Evolutionary conservation across 2,329 filamentous ascomycete species (phyloP).

Genomic region (Diaporthe sp.): DNA sequence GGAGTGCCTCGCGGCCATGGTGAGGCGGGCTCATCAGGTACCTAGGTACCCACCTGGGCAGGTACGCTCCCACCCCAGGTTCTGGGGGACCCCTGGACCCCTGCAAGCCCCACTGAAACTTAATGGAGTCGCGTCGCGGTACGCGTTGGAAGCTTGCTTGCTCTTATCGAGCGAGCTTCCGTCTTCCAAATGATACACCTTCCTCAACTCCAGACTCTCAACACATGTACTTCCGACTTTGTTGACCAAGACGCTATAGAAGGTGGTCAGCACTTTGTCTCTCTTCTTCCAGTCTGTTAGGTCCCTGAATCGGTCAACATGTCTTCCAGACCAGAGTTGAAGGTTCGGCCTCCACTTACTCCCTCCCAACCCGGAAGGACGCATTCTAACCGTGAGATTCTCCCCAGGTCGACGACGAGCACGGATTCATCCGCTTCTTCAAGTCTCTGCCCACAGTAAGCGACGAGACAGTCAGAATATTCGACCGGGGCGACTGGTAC

Average conservation of each 20-base stretch:
- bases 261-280: neutral
- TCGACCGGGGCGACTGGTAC: slow-evolving; percentile 95
- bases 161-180: neutral
- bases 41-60: no score
- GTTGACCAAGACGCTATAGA: neutral
- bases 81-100: slow-evolving; percentile 15
- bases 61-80: neutral
- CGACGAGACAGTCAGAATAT: slow-evolving; percentile 86
- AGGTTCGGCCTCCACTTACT: slow-evolving; percentile 60
- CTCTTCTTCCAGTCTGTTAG: neutral
- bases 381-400: slow-evolving; percentile 37
- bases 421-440: slow-evolving; percentile 96
- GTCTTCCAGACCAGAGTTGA: slow-evolving; percentile 80
- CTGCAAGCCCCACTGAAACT: slow-evolving; percentile 16
- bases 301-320: slow-evolving; percentile 57
- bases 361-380: neutral
- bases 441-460: slow-evolving; percentile 82
- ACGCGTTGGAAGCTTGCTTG: slow-evolving; percentile 20
- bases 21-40: neutral
- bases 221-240: neutral
- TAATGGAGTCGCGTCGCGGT: slow-evolving; percentile 35
- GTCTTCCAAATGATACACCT: neutral
- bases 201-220: neutral
- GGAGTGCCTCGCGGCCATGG: neutral
- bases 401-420: slow-evolving; percentile 90